A percentile compares a stretch with the other conserved stretches of the same genome.
Conservation (phyloP, 306 rosid species). For the Clitoria ternatea region DNA sequence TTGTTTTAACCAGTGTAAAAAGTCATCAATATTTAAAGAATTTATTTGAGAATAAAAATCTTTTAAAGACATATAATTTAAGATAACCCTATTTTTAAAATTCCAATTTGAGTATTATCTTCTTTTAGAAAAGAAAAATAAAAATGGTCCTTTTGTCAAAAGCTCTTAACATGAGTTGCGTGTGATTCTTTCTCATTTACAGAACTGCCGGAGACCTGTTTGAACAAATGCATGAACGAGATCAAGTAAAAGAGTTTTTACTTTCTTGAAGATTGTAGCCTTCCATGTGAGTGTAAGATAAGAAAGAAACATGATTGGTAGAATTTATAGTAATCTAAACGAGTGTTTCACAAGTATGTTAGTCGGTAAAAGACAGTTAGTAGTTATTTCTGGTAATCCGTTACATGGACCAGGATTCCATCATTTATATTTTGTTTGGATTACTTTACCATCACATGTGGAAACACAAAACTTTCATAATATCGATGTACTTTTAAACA, state of each 20-base stretch:
- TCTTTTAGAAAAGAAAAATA: too few species aligned
- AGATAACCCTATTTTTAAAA: too few species aligned
- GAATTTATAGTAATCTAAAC: constrained; percentile 9
- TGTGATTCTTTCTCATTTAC: background rate
- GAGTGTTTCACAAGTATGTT: constrained; percentile 22
- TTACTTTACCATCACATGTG: constrained; percentile 25
- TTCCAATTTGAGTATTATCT: too few species aligned
- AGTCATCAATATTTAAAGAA: too few species aligned
- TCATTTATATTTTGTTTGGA: constrained; percentile 29
- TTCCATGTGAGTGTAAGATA: constrained; percentile 23
- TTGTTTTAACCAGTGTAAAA: too few species aligned
- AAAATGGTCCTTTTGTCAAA: background rate
- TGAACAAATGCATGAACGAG: constrained; percentile 35
- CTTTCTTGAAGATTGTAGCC: constrained; percentile 33
- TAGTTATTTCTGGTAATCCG: constrained; percentile 72
- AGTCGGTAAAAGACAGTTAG: constrained; percentile 50
- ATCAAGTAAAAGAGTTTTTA: constrained; percentile 4
- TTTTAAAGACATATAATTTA: too few species aligned
- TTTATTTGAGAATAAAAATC: too few species aligned
- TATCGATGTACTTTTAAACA: background rate
- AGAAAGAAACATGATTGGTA: constrained; percentile 25
- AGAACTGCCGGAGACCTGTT: background rate
- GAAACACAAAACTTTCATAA: constrained; percentile 29
- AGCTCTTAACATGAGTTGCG: background rate
- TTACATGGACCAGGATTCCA: constrained; percentile 39